Evolutionary conservation across 2,329 filamentous ascomycete species (phyloP).

Genomic region (Didymella pomorum): DNA sequence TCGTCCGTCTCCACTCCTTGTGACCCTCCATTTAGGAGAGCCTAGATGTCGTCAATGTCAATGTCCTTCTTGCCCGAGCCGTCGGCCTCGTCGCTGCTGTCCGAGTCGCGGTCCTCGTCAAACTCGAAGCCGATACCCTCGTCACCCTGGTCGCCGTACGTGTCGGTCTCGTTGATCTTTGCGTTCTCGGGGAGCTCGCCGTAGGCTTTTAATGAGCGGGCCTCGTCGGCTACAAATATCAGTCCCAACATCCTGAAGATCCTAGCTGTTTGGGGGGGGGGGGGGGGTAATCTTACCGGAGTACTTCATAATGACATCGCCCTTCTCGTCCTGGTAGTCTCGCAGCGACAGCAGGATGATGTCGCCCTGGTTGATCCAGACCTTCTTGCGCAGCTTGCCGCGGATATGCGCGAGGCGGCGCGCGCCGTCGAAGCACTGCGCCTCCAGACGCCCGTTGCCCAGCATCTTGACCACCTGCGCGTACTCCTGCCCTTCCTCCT

Average conservation of each 20-base stretch:
- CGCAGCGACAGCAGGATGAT: slow-evolving; percentile 75
- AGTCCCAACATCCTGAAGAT: too few relatives aligned
- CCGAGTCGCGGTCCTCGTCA: slow-evolving; percentile 82
- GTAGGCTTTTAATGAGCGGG: slow-evolving; percentile 92
- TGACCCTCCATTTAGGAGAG: too few relatives aligned
- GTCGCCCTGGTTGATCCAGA: slow-evolving; percentile 93
- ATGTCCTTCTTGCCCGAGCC: slow-evolving; percentile 79
- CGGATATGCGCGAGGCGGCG: slow-evolving; percentile 86
- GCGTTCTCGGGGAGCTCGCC: slow-evolving; percentile 96
- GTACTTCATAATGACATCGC: slow-evolving; percentile 95
- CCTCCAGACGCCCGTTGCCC: slow-evolving; percentile 91
- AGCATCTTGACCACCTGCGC: slow-evolving; percentile 95
- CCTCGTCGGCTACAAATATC: slow-evolving; percentile 79
- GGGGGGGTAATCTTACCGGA: too few relatives aligned
- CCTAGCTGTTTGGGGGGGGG: too few relatives aligned
- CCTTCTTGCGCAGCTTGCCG: slow-evolving; percentile 97
- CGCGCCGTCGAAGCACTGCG: slow-evolving; percentile 92
- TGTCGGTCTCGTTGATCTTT: slow-evolving; percentile 99
- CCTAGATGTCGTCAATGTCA: slow-evolving; percentile 91
- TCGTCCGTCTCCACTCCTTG: background rate
- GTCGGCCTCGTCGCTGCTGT: slow-evolving; percentile 57
- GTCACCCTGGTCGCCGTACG: slow-evolving; percentile 87
- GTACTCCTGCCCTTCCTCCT: slow-evolving; percentile 95
- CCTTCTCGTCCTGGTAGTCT: slow-evolving; percentile 94
- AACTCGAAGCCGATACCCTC: slow-evolving; percentile 98